These are phyloP conservation scores for Fusarium sp. DNA, from an alignment of 2,329 filamentous ascomycete genomes.

Conservation along the genomic window DNA sequence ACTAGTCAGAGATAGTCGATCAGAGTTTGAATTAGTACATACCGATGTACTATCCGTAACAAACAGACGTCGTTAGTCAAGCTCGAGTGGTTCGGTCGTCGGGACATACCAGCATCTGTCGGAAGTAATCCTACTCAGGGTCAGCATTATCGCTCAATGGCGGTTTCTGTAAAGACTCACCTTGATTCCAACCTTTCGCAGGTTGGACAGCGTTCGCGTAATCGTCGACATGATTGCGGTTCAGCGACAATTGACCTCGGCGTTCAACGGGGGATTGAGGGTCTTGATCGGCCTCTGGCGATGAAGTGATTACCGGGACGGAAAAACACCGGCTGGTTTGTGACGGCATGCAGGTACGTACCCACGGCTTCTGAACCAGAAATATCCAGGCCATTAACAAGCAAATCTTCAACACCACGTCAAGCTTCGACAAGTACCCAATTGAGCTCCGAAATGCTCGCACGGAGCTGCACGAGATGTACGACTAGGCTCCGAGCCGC, in stretches of 20 bases:
- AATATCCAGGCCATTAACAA: constrained; percentile 35
- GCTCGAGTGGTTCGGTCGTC: constrained; percentile 32
- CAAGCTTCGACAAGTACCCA: constrained; percentile 4
- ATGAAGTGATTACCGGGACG: constrained; percentile 42
- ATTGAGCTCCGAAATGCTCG: constrained; percentile 47
- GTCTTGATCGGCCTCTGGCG: constrained; percentile 15
- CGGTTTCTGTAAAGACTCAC: constrained; percentile 57
- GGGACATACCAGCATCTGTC: constrained; percentile 88
- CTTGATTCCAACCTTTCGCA: constrained; percentile 90
- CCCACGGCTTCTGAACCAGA: constrained; percentile 28
- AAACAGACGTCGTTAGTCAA: constrained; percentile 38
- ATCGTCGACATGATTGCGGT: constrained; percentile 86
- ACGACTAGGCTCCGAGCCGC: constrained; percentile 41
- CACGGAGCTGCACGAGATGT: constrained; percentile 51
- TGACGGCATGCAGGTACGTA: constrained; percentile 40
- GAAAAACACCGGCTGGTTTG: constrained; percentile 46
- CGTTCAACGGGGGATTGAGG: constrained; percentile 25
- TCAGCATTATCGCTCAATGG: constrained; percentile 29
- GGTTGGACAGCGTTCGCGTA: constrained; percentile 84
- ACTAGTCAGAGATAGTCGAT: constrained; percentile 15
- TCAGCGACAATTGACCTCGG: constrained; percentile 45
- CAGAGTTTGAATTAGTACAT: constrained; percentile 33
- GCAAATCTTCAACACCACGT: constrained; percentile 12
- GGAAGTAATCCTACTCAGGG: constrained; percentile 79
- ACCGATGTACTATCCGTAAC: constrained; percentile 66